A percentile compares a stretch with the other conserved stretches of the same genome.
Conservation (phyloP, 768 basidiomycete species). For the Lyophyllum shimeji region DNA sequence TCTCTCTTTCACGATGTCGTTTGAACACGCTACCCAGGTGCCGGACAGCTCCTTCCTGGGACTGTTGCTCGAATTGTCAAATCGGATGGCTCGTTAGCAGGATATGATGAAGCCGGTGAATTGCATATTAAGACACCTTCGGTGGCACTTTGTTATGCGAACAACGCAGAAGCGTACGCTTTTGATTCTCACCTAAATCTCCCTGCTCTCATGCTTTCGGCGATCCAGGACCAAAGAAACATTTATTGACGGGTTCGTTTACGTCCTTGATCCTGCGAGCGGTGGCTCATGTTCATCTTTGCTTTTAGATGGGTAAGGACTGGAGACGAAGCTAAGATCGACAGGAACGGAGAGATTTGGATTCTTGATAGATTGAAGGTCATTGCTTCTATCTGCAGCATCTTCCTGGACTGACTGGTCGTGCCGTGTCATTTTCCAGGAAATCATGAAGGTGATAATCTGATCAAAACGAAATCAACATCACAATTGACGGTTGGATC, state of each 20-base stretch:
- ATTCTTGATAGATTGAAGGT: conserved; percentile 68
- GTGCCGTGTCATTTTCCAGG: conserved; percentile 22
- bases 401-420: background rate
- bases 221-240: conserved; percentile 60
- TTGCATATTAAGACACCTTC: conserved; percentile 55
- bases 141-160: conserved; percentile 54
- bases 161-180: conserved; percentile 61
- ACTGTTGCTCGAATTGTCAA: conserved; percentile 54
- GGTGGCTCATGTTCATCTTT: background rate
- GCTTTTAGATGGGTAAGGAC: conserved; percentile 63
- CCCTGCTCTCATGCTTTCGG: background rate
- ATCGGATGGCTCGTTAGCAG: conserved; percentile 53
- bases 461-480: conserved; percentile 19
- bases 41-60: conserved; percentile 58
- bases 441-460: conserved; percentile 42
- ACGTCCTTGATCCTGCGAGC: background rate
- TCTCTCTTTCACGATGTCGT: background rate
- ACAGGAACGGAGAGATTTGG: conserved; percentile 53
- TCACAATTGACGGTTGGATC: conserved; percentile 23
- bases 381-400: background rate
- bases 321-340: conserved; percentile 62
- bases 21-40: conserved; percentile 29
- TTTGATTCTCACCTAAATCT: background rate
- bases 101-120: conserved; percentile 60
- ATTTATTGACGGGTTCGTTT: conserved; percentile 60